phyloP scores from a whole-genome alignment of 2,329 filamentous ascomycete species.

The Decorospora gaudefroyi region DNA sequence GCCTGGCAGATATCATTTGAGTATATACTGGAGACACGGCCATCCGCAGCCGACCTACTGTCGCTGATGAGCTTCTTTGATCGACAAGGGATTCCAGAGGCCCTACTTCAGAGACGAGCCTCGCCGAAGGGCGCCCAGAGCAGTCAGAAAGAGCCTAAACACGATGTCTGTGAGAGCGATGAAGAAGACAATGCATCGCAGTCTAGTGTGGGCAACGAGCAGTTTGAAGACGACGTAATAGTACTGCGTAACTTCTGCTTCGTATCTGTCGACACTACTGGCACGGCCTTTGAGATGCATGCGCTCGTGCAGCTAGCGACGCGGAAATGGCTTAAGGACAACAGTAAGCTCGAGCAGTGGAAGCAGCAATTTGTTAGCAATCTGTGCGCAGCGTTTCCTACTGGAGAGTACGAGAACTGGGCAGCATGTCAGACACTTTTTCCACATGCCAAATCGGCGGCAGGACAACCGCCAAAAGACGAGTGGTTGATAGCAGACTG shows the following conservation, averaged over 20 bases:
- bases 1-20: constrained; percentile 38
- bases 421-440: constrained; percentile 12
- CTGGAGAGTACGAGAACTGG: constrained; percentile 14
- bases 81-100: constrained; percentile 49
- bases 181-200: constrained; percentile 5
- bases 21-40: constrained; percentile 37
- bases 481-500: constrained; percentile 7
- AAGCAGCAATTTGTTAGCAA: not conserved
- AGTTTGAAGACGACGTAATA: constrained; percentile 16
- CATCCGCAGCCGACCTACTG: constrained; percentile 49
- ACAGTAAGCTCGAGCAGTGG: not conserved
- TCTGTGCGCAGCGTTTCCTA: not conserved
- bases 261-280: constrained; percentile 7
- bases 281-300: constrained; percentile 12
- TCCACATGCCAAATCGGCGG: constrained; percentile 11
- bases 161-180: not conserved
- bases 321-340: constrained; percentile 10
- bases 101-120: constrained; percentile 27
- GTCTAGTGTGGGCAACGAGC: constrained; percentile 21
- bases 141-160: not conserved
- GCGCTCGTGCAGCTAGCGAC: constrained; percentile 18
- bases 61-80: constrained; percentile 57
- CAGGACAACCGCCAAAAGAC: constrained; percentile 7
- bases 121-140: not conserved
- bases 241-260: constrained; percentile 20